Evolutionary conservation across 352 stramenopile species (phyloP), one percentile per base, ranked within the genome.

Genomic region (Lagenidium giganteum): DNA sequence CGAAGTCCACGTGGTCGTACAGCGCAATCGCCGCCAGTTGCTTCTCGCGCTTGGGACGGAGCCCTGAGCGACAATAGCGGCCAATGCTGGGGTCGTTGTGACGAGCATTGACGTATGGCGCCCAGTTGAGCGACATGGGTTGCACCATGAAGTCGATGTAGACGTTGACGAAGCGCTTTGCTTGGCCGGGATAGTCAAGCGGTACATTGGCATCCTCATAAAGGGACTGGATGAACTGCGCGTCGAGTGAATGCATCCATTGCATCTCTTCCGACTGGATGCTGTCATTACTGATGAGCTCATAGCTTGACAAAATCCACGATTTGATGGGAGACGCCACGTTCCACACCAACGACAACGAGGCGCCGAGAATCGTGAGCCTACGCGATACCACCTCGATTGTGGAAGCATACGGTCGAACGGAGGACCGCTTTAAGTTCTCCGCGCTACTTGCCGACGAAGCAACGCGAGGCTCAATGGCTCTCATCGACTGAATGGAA

Each of bases 101-200:
- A 26, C 26, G 27, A 6, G 4, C 21, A 4, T 7, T 25, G 26
- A 47, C 26, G 16, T 28, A 26, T 18, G 25, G 8, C 7, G 40
- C 40, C 40, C 40, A 47, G 12, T 37, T 24, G 5, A 14, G n/a
- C 4, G 40, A 24, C 17, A 18, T 16, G 12, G 40, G 40, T 8
- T 38, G 21, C 11, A 47, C 40, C 40, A 38, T 38, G 16, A 47
- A 28, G 21, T 47, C 40, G 21, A 38, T 37, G 40, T 47, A 47
- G n/a, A 47, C 27, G 26, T 47, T 47, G 40, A 47, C 16, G 14
- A 47, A 16, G 9, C 40, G 40, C 16, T 17, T 35, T 22, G 40
- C 16, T 22, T 37, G 26, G 9, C 29, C 40, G 14, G 25, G 26
- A 8, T 5, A 17, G 5, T 38, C 6, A 38, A 30, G 17, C 17